Base-by-base conservation (phyloP, 176 grass and related monocot genomes). In the Oryza coarctata region DNA sequence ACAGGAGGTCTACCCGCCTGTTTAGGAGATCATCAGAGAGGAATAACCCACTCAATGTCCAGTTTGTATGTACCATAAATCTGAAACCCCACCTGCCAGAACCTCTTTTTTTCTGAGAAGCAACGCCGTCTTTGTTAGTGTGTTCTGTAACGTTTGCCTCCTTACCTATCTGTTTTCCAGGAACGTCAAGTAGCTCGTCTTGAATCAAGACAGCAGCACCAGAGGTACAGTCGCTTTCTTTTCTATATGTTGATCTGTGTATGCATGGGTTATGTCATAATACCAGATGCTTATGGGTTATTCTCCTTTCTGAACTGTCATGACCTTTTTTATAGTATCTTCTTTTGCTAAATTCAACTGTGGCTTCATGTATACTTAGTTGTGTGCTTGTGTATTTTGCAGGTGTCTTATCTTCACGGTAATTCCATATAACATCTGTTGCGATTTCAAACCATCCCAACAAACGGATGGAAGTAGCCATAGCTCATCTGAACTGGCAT, bases 201-300 rank as follows among this genome's bases (percentile, higher is more conserved):
- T 43, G 88, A 89, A 77, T 43, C 83, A 78, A 73, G 83, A 66
- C 87, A 89, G 71, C 82, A 88, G 28, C 70, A 85, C 41, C 82
- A 82, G 44, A 89, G 88, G 88, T 89, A 65, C 32, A 29, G 14
- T 20, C 3, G 35, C 44, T 7, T 64, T 71, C 12, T 55, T 65
- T 65, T 70, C 40, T 45, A 45, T 79, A 29, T 63, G 63, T 39
- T 32, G 6, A 44, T 20, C 8, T 73, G 33, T 78, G 39, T 41
- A 27, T 83, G 69, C 58, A 57, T 45, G 22, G 18, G 26, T 12
- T 45, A 12, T 78, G 40, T 15, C 28, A 60, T 41, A 34, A 17
- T 58, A 6, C 47, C 2, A 5, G 26, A 26, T 78, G 43, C 26
- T 33, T 45, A 61, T 68, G 20, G 8, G 61, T 27, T 35, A 40